These are phyloP conservation scores for Ogataea paradorogensis DNA, from an alignment of 805 yeast genomes.

Conservation along the genomic window DNA sequence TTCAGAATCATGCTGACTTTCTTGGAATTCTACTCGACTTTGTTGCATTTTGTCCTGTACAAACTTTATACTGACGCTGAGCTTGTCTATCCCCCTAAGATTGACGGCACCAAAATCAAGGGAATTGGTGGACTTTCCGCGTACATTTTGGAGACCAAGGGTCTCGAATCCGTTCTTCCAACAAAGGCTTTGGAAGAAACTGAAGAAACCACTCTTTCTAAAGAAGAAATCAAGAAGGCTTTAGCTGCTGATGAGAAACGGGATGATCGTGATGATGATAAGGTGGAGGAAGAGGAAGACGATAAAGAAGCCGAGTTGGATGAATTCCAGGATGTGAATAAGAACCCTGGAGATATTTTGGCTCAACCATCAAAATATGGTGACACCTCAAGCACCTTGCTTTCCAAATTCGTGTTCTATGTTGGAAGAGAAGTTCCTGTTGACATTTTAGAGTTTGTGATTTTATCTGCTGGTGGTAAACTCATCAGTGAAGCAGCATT, in stretches of 20 bases:
- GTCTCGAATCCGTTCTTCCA: slow-evolving; percentile 38
- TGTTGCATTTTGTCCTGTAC: slow-evolving; percentile 82
- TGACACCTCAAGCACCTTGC: slow-evolving; percentile 61
- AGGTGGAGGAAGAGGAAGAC: slow-evolving; percentile 40
- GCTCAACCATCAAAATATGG: slow-evolving; percentile 65
- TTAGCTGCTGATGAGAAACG: slow-evolving; percentile 49
- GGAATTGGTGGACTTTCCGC: slow-evolving; percentile 89
- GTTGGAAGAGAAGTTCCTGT: slow-evolving; percentile 95
- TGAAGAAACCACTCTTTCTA: slow-evolving; percentile 39
- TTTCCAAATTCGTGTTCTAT: slow-evolving; percentile 73
- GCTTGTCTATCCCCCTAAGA: slow-evolving; percentile 86
- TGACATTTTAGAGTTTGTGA: slow-evolving; percentile 84
- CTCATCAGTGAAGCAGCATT: slow-evolving; percentile 82
- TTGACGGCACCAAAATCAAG: slow-evolving; percentile 68
- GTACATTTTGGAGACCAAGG: slow-evolving; percentile 65
- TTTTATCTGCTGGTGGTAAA: slow-evolving; percentile 82
- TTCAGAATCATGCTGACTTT: slow-evolving; percentile 96
- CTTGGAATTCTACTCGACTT: slow-evolving; percentile 90
- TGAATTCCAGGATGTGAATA: slow-evolving; percentile 62
- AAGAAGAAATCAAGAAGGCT: slow-evolving; percentile 46
- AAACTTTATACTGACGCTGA: slow-evolving; percentile 83
- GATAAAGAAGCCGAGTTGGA: slow-evolving; percentile 58
- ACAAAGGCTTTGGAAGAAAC: slow-evolving; percentile 23
- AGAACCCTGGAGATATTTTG: slow-evolving; percentile 65
- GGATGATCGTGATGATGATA: slow-evolving; percentile 37